A percentile compares a stretch with the other conserved stretches of the same genome.
phyloP scores from a whole-genome alignment of 148 eudicot species.

The Fagopyrum homotropicum region DNA sequence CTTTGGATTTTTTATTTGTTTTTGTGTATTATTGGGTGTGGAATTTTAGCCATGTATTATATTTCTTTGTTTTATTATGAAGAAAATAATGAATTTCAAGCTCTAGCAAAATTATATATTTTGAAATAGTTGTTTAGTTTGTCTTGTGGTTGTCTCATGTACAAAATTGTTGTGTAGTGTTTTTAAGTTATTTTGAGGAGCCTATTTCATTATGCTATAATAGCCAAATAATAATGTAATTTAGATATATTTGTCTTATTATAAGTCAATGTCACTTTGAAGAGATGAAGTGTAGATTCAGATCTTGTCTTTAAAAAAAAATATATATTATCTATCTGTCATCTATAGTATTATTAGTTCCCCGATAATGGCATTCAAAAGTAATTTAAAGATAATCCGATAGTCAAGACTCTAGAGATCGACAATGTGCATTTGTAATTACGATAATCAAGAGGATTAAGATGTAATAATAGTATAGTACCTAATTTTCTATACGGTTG shows the following conservation, averaged over 20 bases:
- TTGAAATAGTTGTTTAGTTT: not conserved
- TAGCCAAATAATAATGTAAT: not conserved
- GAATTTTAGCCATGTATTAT: not conserved
- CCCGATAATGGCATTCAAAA: not conserved
- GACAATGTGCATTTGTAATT: not conserved
- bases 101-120: not conserved
- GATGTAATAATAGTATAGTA: not conserved
- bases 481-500: no score
- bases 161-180: not conserved
- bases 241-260: not conserved
- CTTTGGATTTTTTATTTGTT: not conserved
- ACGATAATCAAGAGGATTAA: not conserved
- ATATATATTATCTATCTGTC: not conserved
- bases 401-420: not conserved
- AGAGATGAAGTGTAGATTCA: not conserved
- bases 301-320: not conserved
- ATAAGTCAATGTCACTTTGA: not conserved
- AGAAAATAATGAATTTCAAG: not conserved
- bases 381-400: conserved; percentile 1
- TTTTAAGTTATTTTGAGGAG: no score
- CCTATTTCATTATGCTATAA: not conserved
- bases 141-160: conserved; percentile 8
- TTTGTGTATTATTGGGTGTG: not conserved
- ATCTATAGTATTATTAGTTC: not conserved
- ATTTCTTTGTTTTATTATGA: not conserved